These are phyloP conservation scores for Neurospora africana DNA, from an alignment of 495 filamentous ascomycete genomes.

Conservation along the genomic window DNA sequence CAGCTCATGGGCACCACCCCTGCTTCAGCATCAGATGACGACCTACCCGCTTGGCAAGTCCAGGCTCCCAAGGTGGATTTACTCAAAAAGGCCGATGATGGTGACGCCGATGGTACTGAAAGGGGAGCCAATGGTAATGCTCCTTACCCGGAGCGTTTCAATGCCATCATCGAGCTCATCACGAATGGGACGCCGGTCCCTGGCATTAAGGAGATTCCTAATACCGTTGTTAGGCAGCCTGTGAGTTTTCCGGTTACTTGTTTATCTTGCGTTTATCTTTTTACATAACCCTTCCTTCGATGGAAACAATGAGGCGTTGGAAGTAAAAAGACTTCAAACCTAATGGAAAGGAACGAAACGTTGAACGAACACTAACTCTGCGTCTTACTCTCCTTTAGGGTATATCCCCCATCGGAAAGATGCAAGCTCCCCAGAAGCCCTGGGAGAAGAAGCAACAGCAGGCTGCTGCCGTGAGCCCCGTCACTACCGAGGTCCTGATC, in stretches of 20 bases:
- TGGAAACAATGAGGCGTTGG: background rate
- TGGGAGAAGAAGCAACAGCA: conserved; percentile 22
- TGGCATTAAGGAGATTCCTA: conserved; percentile 82
- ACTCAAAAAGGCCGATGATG: conserved; percentile 22
- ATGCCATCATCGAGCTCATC: conserved; percentile 82
- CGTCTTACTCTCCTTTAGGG: conserved; percentile 7
- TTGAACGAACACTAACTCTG: background rate
- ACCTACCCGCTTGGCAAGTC: conserved; percentile 33
- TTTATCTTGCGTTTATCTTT: background rate
- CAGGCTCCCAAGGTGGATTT: conserved; percentile 34
- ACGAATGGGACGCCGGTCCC: conserved; percentile 74
- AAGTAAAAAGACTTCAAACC: background rate
- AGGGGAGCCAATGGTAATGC: conserved; percentile 28
- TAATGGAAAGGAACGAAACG: background rate
- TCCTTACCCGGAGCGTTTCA: conserved; percentile 77
- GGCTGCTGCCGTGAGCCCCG: background rate
- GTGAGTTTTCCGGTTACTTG: conserved; percentile 10
- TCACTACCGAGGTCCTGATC: conserved; percentile 5
- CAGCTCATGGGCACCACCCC: conserved; percentile 7
- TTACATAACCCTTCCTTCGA: background rate
- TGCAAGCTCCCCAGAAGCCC: conserved; percentile 25
- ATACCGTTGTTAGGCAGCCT: conserved; percentile 58
- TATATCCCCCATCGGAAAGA: conserved; percentile 23
- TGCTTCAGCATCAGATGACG: background rate
- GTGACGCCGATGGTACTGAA: conserved; percentile 1